A percentile compares a stretch with the other conserved stretches of the same genome.
These are phyloP conservation scores for Cercis canadensis DNA, from an alignment of 306 rosid species.

Conservation along the genomic window DNA sequence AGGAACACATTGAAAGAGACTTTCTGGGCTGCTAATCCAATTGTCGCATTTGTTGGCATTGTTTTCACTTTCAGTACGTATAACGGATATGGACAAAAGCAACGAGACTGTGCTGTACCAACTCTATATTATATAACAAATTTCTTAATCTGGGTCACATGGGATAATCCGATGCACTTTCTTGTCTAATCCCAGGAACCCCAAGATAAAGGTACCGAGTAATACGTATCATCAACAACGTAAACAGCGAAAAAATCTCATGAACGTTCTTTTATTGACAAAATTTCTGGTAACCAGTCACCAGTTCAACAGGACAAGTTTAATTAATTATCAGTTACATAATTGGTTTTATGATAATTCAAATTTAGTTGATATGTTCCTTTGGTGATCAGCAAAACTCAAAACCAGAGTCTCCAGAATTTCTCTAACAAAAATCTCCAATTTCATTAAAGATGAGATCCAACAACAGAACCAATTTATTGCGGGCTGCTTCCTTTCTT, in stretches of 20 bases:
- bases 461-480: conserved; percentile 37
- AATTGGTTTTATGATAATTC: background rate
- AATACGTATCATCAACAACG: too few species aligned
- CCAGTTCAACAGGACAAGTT: too few species aligned
- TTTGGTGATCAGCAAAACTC: conserved; percentile 16
- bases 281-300: too few species aligned
- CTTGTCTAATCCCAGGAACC: too few species aligned
- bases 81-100: background rate
- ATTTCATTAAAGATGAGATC: conserved; percentile 32
- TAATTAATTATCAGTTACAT: background rate
- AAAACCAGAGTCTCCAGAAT: conserved; percentile 6
- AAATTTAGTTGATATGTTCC: background rate
- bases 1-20: background rate
- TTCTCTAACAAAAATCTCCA: conserved; percentile 27
- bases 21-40: background rate
- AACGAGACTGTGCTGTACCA: background rate
- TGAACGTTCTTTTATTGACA: too few species aligned
- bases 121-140: background rate
- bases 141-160: background rate
- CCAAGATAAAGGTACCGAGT: too few species aligned
- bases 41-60: background rate
- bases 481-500: conserved; percentile 31
- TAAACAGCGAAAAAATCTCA: too few species aligned
- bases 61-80: background rate
- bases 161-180: too few species aligned